These are phyloP conservation scores for Colletotrichum acutatum DNA, from an alignment of 2,329 filamentous ascomycete genomes.

Conservation along the genomic window DNA sequence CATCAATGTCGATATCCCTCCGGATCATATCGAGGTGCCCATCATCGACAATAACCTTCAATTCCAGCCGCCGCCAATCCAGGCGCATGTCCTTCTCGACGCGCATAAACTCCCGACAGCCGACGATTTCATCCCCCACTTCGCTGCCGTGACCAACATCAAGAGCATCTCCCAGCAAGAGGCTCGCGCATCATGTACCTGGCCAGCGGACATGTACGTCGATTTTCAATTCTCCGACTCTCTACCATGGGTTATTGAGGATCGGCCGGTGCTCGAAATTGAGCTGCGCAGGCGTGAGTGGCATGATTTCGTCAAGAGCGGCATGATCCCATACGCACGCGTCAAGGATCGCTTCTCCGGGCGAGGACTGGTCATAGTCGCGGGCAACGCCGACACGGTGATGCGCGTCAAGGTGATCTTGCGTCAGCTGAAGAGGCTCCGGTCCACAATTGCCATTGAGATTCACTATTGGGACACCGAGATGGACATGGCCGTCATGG, in stretches of 20 bases:
- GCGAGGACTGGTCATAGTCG: constrained; percentile 20
- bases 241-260: constrained; percentile 22
- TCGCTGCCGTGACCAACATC: constrained; percentile 9
- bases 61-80: background rate
- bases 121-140: constrained; percentile 18
- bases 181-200: constrained; percentile 15
- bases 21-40: background rate
- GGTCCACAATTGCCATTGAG: background rate
- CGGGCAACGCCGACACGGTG: constrained; percentile 25
- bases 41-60: background rate
- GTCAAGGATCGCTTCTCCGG: constrained; percentile 16
- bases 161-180: constrained; percentile 14
- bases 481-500: constrained; percentile 19
- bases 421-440: constrained; percentile 16
- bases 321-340: constrained; percentile 21
- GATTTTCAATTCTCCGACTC: constrained; percentile 24
- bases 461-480: constrained; percentile 22
- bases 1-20: background rate
- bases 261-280: constrained; percentile 16
- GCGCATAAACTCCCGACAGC: constrained; percentile 19
- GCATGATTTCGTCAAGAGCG: constrained; percentile 15
- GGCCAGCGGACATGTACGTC: constrained; percentile 16
- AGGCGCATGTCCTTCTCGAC: background rate
- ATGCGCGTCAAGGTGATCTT: constrained; percentile 26
- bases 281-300: constrained; percentile 28